phyloP scores from a whole-genome alignment of 2,329 filamentous ascomycete genomes.

The Huntiella bhutanensis region DNA sequence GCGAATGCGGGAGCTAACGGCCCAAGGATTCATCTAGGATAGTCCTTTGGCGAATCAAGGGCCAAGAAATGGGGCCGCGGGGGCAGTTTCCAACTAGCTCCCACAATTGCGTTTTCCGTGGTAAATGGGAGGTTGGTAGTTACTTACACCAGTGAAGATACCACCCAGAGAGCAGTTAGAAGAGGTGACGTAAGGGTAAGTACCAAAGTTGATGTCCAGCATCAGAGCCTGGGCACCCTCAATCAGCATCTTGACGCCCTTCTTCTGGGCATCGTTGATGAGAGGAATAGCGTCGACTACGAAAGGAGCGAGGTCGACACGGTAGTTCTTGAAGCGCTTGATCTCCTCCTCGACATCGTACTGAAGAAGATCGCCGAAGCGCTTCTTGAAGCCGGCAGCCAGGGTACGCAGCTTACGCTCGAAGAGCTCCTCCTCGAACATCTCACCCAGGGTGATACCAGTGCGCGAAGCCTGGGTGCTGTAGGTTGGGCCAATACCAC shows the following conservation, averaged over 20 bases:
- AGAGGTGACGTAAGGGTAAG: constrained; percentile 16
- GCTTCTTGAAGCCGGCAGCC: constrained; percentile 43
- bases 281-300: constrained; percentile 49
- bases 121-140: background rate
- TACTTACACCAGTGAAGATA: constrained; percentile 14
- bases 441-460: constrained; percentile 45
- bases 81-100: background rate
- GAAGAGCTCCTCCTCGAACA: constrained; percentile 48
- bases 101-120: background rate
- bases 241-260: constrained; percentile 41
- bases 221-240: constrained; percentile 46
- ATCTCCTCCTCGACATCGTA: constrained; percentile 56
- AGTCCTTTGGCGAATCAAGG: background rate
- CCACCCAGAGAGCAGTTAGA: constrained; percentile 16
- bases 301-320: constrained; percentile 36
- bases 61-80: constrained; percentile 1
- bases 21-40: constrained; percentile 2
- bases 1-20: background rate
- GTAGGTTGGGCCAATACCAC: constrained; percentile 16
- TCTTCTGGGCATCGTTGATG: constrained; percentile 40
- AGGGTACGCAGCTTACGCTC: constrained; percentile 45
- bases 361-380: constrained; percentile 46
- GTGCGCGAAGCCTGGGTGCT: constrained; percentile 27
- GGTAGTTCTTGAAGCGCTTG: constrained; percentile 37
- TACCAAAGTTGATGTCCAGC: constrained; percentile 42